phyloP scores from a whole-genome alignment of 2,329 filamentous ascomycete genomes.

The Aspergillus viridinutans region DNA sequence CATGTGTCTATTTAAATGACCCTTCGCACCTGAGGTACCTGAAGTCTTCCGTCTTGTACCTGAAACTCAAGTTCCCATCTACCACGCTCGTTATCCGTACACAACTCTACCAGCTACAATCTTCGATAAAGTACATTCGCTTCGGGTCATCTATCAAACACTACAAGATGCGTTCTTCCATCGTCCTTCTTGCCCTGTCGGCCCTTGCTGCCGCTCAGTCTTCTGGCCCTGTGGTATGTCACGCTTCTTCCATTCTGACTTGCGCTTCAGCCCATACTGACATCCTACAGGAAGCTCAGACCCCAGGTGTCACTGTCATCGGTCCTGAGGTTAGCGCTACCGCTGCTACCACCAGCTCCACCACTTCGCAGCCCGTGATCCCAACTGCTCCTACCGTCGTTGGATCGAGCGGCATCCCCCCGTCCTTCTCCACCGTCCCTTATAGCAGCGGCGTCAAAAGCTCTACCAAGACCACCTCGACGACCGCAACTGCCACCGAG shows the following conservation, averaged over 20 bases:
- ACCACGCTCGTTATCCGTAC: not conserved
- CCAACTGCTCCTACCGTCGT: conserved; percentile 17
- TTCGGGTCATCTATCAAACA: conserved; percentile 6
- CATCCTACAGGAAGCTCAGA: not conserved
- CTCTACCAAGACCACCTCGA: conserved; percentile 11
- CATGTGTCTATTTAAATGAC: not conserved
- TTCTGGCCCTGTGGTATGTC: conserved; percentile 20
- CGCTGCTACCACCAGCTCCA: conserved; percentile 7
- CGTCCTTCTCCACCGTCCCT: conserved; percentile 21
- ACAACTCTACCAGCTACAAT: conserved; percentile 1
- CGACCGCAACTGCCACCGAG: conserved; percentile 20
- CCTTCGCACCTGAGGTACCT: not conserved
- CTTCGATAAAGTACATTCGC: conserved; percentile 3
- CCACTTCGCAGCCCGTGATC: conserved; percentile 34
- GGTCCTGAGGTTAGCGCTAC: not conserved
- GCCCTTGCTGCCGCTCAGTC: conserved; percentile 40
- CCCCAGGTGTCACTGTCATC: not conserved
- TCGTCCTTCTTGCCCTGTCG: conserved; percentile 42
- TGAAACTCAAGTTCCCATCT: not conserved
- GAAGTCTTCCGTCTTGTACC: not conserved
- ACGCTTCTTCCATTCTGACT: not conserved
- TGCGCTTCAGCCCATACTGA: not conserved
- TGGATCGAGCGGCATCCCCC: conserved; percentile 19
- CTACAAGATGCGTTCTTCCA: conserved; percentile 45
- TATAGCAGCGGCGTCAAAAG: conserved; percentile 16